Base-by-base conservation (phyloP, 140 eudicot species). In the Senecio squalidus region DNA sequence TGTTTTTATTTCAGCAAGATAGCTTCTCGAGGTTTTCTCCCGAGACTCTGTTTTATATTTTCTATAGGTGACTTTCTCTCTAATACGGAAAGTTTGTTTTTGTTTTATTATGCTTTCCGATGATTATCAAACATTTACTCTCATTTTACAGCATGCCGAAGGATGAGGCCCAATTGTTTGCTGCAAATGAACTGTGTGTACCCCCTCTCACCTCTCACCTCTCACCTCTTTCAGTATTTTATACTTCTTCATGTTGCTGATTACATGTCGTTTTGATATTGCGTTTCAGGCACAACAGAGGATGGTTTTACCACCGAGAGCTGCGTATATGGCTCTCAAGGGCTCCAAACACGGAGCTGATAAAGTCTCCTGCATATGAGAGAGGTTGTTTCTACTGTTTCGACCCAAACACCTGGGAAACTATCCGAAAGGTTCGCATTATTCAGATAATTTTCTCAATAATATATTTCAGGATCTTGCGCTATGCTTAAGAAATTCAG, bases 391-490 rank as follows among this genome's bases (percentile, higher is more conserved):
- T 79, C 73, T 62, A 68, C 67, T 82, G 86, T 67, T 89, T 89
- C 29, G 97, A 89, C 54, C 97, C 97, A 43, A 82, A 82, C 57
- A 67, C 73, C 24, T 89, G 95, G 95, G 89, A 84, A 61, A 89
- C 92, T 45, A 53, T 55, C 46, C 77, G 89, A 68, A 88, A 81
- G 94, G 96, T 88, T 47, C 26, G 77, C 52, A 39, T 30, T 25
- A 15, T 41, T 39, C 3, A 2, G 6, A n/a, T n/a, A n/a, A n/a
- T n/a, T 26, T 45, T 76, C 6, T 11, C n/a, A 49, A 53, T 58
- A 28, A 14, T 30, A n/a, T 36, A 39, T 27, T 17, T 27, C 11
- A 24, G 45, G 23, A 20, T 71, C 26, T 4, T 39, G 8, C 17
- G 4, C 3, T 13, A 39, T 13, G 10, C 46, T 39, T n/a, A n/a